Base-by-base conservation (phyloP, 176 grass and related monocot genomes). In the Alopecurus myosuroides region DNA sequence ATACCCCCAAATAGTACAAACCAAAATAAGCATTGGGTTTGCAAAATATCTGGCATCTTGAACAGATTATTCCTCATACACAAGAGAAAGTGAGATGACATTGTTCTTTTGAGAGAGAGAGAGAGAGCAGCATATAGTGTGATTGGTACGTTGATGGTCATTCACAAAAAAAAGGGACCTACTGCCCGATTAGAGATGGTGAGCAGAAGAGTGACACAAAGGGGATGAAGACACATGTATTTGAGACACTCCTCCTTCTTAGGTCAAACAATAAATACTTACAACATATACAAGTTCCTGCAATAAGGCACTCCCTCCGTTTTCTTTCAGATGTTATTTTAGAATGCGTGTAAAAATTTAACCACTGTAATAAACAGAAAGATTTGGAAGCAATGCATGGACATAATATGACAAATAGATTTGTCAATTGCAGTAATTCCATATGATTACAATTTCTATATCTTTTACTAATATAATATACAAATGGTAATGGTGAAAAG, bases 11-110 rank as follows among this genome's bases (percentile, higher is more conserved):
- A 84, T 22, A 72, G n/a, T 45, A 52, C 3, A 13, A 42, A 66
- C 65, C 81, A 84, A 42, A 84, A 56, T 26, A 74, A 79, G 34
- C 53, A 67, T 35, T 85, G 19, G 31, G 64, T 29, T 44, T 76
- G 28, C 36, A 55, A 65, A 84, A 45, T 75, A 51, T n/a, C 17
- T 19, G 34, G 55, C 9, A 70, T 82, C 36, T 79, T 20, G 55
- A 83, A 45, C 41, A 46, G 26, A 2, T 12, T 48, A 56, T 55
- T 46, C 7, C 1, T 31, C 48, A 67, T 66, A 19, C 35, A 52
- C 35, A 49, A 68, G 10, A 56, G 0, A 42, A 31, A 44, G 18
- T 29, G 49, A 60, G 19, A 79, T n/a, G n/a, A n/a, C n/a, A n/a
- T n/a, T n/a, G n/a, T n/a, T n/a, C n/a, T n/a, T n/a, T n/a, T n/a